Conservation (phyloP, 352 stramenopile genomes). For the Phytopythium oedochilum region DNA sequence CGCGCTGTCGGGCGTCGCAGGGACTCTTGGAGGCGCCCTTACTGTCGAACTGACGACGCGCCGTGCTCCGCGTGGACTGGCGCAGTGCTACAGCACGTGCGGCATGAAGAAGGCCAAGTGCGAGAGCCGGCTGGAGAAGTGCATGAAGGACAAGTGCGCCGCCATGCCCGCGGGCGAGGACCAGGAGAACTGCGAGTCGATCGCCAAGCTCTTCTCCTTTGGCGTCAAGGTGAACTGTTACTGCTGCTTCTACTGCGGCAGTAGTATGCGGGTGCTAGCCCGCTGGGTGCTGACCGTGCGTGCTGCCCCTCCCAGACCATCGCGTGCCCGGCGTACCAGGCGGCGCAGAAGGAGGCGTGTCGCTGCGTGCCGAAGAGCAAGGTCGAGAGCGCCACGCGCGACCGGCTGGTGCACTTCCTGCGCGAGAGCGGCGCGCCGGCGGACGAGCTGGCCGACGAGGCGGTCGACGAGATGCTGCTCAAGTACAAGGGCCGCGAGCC, state of each 20-base stretch:
- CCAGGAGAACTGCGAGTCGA: conserved; percentile 49
- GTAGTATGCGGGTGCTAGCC: too few relatives aligned
- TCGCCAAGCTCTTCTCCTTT: conserved; percentile 59
- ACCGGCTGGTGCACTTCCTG: conserved; percentile 61
- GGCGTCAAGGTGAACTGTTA: conserved; percentile 39
- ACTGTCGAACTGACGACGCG: background rate
- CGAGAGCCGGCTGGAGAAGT: conserved; percentile 68
- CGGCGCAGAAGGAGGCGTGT: conserved; percentile 68
- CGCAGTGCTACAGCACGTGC: conserved; percentile 75
- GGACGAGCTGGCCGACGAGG: conserved; percentile 26
- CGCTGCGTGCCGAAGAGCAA: conserved; percentile 36
- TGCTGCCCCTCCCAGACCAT: conserved; percentile 36
- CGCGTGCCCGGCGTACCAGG: conserved; percentile 59
- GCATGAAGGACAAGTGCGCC: conserved; percentile 58
- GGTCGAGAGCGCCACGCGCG: conserved; percentile 19
- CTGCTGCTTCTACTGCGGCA: too few relatives aligned
- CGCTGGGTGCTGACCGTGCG: too few relatives aligned
- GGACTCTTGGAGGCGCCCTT: background rate
- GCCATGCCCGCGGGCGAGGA: conserved; percentile 10
- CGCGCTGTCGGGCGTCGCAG: conserved; percentile 2
- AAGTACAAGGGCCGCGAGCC: conserved; percentile 68
- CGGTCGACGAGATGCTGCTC: conserved; percentile 41
- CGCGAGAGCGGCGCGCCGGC: conserved; percentile 28
- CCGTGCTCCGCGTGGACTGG: background rate
- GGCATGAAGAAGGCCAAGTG: conserved; percentile 70